A percentile compares a stretch with the other conserved stretches of the same genome.
Conservation (phyloP, 305 asterid species). For the Fraxinus xanthoxyloides region DNA sequence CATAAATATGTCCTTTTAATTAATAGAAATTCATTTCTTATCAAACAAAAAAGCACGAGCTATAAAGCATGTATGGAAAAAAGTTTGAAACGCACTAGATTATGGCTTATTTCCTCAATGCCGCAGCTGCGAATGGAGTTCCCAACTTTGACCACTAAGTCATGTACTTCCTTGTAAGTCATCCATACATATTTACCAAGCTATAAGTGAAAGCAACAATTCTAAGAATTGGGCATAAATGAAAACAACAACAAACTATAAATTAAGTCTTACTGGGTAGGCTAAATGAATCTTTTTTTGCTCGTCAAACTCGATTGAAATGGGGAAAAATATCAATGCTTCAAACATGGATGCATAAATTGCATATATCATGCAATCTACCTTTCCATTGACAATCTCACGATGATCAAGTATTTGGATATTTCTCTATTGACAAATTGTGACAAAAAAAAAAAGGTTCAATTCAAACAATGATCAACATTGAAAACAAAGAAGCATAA, state of each 20-base stretch:
- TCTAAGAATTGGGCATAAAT: conserved; percentile 24
- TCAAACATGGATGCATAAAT: conserved; percentile 21
- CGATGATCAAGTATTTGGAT: conserved; percentile 86
- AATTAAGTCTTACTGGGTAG: neutral
- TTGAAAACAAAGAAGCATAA: too few relatives aligned
- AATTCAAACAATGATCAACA: conserved; percentile 12
- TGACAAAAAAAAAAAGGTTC: conserved; percentile 19
- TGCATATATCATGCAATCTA: conserved; percentile 19
- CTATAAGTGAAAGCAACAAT: conserved; percentile 39
- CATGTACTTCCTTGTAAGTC: conserved; percentile 84
- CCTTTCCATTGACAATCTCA: conserved; percentile 71
- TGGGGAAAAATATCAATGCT: conserved; percentile 2
- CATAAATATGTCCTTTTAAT: neutral
- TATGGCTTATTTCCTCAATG: conserved; percentile 58
- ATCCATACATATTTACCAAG: conserved; percentile 74
- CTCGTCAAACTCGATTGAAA: neutral
- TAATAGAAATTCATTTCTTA: neutral
- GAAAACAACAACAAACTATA: neutral
- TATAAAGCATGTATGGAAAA: neutral
- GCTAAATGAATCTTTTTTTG: neutral
- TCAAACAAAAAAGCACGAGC: neutral
- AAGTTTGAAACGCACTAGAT: neutral
- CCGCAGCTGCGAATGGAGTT: conserved; percentile 84
- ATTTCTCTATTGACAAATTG: conserved; percentile 80
- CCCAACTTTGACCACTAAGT: conserved; percentile 74